These are phyloP conservation scores for Tetracladium setigerum DNA, from an alignment of 495 filamentous ascomycete genomes.

Conservation along the genomic window DNA sequence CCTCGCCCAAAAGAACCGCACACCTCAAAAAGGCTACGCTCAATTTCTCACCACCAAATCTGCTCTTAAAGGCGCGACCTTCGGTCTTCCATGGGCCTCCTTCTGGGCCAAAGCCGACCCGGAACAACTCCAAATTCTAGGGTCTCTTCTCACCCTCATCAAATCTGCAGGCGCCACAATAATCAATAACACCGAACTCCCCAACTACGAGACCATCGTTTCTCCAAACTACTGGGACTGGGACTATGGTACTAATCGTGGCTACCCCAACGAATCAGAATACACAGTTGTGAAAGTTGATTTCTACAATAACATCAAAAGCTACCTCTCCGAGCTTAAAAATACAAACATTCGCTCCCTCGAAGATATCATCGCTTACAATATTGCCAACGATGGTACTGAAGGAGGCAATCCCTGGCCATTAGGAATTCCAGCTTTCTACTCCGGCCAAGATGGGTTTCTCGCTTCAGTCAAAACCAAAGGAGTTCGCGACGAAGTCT, in stretches of 20 bases:
- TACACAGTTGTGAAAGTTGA: conserved; percentile 67
- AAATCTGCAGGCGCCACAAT: conserved; percentile 55
- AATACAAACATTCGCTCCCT: conserved; percentile 57
- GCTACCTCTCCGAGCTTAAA: conserved; percentile 55
- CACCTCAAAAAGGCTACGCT: conserved; percentile 48
- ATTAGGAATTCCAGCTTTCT: conserved; percentile 49
- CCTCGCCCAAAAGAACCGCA: conserved; percentile 38
- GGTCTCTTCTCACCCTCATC: conserved; percentile 46
- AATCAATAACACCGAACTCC: conserved; percentile 63
- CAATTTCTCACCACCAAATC: conserved; percentile 44
- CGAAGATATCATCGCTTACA: conserved; percentile 62
- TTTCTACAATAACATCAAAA: conserved; percentile 66
- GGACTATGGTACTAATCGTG: conserved; percentile 58
- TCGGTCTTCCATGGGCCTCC: conserved; percentile 63
- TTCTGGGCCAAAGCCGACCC: conserved; percentile 55
- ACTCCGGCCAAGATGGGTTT: conserved; percentile 64
- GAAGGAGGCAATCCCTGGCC: conserved; percentile 61
- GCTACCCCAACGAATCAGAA: conserved; percentile 61
- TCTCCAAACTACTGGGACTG: conserved; percentile 61
- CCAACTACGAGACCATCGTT: conserved; percentile 51
- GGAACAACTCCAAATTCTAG: conserved; percentile 43
- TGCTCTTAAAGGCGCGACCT: conserved; percentile 51
- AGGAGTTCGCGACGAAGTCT: conserved; percentile 57
- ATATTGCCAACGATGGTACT: conserved; percentile 54
- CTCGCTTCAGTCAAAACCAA: conserved; percentile 49